These are phyloP conservation scores for Circinella minor DNA, from an alignment of 371 early-diverging fungal genomes.

Conservation along the genomic window DNA sequence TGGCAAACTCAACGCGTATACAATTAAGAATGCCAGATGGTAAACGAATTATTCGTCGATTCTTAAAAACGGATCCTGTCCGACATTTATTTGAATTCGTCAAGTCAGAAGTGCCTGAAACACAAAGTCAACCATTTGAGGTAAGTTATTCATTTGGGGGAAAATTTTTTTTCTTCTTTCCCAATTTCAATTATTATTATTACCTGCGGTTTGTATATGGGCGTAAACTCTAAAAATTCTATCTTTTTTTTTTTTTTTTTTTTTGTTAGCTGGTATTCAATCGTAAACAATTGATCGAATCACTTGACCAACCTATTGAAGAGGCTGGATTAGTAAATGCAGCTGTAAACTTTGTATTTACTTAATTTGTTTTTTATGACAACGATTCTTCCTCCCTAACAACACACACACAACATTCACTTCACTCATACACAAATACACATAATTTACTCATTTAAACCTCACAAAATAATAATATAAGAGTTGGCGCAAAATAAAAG, in stretches of 20 bases:
- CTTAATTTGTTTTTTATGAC: constrained; percentile 14
- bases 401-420: too few species aligned
- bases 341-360: constrained; percentile 50
- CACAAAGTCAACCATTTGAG: constrained; percentile 71
- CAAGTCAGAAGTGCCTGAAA: constrained; percentile 67
- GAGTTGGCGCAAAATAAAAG: neutral
- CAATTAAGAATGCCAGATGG: constrained; percentile 78
- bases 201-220: neutral
- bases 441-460: too few species aligned
- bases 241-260: neutral
- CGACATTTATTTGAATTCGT: constrained; percentile 70
- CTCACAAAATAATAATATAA: constrained; percentile 1
- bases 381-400: too few species aligned
- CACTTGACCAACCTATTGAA: constrained; percentile 63
- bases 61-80: constrained; percentile 69
- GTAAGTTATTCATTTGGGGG: constrained; percentile 39
- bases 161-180: too few species aligned
- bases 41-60: constrained; percentile 64
- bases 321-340: constrained; percentile 73
- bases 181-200: too few species aligned
- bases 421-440: too few species aligned
- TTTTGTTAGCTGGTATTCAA: constrained; percentile 61
- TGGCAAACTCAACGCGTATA: constrained; percentile 65
- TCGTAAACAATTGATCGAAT: constrained; percentile 63
- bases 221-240: neutral